Percentiles rank a stretch among this genome's conserved stretches.
phyloP scores from a whole-genome alignment of 805 yeast species.

The Suhomyces tanzawaensis region DNA sequence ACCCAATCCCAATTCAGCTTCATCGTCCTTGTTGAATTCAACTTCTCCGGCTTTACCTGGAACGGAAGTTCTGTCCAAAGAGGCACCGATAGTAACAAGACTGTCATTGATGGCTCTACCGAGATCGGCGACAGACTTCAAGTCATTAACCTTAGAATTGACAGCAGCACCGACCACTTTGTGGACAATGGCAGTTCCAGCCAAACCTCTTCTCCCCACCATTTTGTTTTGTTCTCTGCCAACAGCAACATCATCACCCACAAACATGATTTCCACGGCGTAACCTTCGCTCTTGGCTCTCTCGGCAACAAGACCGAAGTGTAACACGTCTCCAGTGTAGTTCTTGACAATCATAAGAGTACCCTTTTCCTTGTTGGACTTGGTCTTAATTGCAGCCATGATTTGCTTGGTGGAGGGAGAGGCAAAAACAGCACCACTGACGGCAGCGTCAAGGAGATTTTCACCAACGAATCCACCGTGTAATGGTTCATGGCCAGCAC shows the following conservation, averaged over 20 bases:
- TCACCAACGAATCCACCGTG: slow-evolving; percentile 91
- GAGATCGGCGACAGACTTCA: slow-evolving; percentile 53
- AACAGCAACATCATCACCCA: slow-evolving; percentile 92
- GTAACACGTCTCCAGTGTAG: slow-evolving; percentile 92
- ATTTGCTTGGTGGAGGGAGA: slow-evolving; percentile 94
- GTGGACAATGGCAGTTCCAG: slow-evolving; percentile 87
- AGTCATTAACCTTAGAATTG: slow-evolving; percentile 34
- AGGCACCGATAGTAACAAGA: slow-evolving; percentile 84
- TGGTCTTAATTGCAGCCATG: slow-evolving; percentile 63
- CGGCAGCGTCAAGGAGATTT: slow-evolving; percentile 82
- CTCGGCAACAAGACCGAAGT: slow-evolving; percentile 89
- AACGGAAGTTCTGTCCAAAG: slow-evolving; percentile 84
- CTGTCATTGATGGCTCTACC: slow-evolving; percentile 63
- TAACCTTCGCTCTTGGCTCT: slow-evolving; percentile 78
- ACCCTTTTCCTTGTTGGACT: slow-evolving; percentile 52
- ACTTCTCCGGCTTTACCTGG: slow-evolving; percentile 64
- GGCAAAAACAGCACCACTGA: slow-evolving; percentile 88
- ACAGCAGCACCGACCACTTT: slow-evolving; percentile 79
- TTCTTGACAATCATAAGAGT: slow-evolving; percentile 81
- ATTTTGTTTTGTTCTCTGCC: slow-evolving; percentile 85
- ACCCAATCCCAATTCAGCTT: slow-evolving; percentile 92
- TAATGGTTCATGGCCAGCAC: slow-evolving; percentile 93
- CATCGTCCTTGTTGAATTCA: slow-evolving; percentile 52
- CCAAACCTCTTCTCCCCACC: slow-evolving; percentile 93
- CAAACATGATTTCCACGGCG: slow-evolving; percentile 68